Conservation (phyloP, 2,329 filamentous ascomycete species). For the Thielaviopsis musarum region DNA sequence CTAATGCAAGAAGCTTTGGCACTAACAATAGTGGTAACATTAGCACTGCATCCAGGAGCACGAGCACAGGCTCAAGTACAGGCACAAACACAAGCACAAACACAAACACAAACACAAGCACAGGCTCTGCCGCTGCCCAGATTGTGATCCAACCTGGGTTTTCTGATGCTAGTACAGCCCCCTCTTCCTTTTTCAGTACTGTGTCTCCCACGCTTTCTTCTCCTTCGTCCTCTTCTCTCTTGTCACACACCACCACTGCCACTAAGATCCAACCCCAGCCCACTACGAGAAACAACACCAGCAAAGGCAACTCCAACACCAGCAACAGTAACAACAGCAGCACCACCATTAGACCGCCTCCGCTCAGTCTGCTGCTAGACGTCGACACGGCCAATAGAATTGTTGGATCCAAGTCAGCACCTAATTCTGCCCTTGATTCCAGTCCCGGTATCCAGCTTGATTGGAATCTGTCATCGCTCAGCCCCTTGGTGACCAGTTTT, state of each 20-base stretch:
- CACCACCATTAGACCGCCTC: neutral
- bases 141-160: neutral
- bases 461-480: slow-evolving; percentile 11
- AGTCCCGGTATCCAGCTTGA: slow-evolving; percentile 6
- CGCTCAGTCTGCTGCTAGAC: neutral
- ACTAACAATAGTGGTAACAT: neutral
- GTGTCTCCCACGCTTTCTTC: neutral
- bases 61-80: neutral
- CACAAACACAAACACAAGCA: neutral
- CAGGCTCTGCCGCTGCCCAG: neutral
- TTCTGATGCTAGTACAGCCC: neutral
- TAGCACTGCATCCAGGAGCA: neutral
- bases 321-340: neutral
- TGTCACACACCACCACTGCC: neutral
- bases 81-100: neutral
- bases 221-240: neutral
- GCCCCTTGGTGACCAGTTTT: slow-evolving; percentile 9
- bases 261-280: neutral
- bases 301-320: neutral
- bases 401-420: neutral
- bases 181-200: neutral
- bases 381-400: neutral
- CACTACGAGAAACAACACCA: neutral
- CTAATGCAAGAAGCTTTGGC: neutral
- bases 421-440: neutral